Percentiles rank a stretch among this genome's conserved stretches.
Evolutionary conservation across 345 rosid genomes (phyloP).

Genomic region (Hevea brasiliensis): DNA sequence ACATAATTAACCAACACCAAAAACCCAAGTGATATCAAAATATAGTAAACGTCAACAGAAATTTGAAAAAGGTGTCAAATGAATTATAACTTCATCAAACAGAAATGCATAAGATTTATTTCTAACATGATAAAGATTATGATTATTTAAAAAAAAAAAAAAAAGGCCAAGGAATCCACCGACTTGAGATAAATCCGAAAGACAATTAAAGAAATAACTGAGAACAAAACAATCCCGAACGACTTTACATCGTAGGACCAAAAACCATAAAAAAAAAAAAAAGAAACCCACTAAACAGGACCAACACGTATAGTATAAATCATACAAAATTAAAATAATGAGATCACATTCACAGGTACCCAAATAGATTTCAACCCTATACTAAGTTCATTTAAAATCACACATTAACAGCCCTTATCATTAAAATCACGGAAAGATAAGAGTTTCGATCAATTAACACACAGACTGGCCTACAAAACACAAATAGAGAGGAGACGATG

Average conservation of each 20-base stretch:
- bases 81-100: background rate
- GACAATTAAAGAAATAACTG: background rate
- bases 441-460: no score
- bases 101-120: background rate
- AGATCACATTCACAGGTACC: background rate
- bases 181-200: constrained; percentile 2
- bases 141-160: background rate
- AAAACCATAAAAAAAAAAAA: background rate
- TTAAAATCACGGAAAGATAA: no score
- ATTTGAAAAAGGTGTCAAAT: background rate
- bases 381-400: no score
- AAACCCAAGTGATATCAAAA: background rate
- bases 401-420: no score
- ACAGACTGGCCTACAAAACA: no score
- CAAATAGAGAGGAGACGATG: no score
- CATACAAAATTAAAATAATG: background rate
- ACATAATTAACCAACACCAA: background rate
- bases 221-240: background rate
- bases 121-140: background rate
- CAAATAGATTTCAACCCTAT: no score
- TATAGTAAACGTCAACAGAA: background rate
- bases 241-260: background rate
- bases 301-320: background rate
- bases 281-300: no score
- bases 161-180: background rate